Evolutionary conservation across 257 asterid genomes (phyloP).

Genomic region (Scutellaria baicalensis): DNA sequence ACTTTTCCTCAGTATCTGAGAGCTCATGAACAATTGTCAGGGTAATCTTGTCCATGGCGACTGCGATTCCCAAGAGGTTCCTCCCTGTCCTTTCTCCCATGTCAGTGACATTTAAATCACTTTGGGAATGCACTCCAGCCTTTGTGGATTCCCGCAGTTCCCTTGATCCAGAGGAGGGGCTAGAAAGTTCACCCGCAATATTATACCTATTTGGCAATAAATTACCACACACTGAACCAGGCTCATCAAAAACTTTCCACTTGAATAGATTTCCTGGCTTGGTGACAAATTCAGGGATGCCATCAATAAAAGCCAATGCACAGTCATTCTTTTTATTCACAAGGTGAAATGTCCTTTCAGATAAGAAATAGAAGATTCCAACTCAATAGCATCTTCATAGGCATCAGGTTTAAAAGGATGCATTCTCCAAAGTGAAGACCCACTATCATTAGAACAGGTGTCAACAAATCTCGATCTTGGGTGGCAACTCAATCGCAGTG

Average conservation of each 20-base stretch:
- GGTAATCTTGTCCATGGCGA: constrained; percentile 53
- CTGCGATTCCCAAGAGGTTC: constrained; percentile 38
- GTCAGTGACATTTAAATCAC: constrained; percentile 30
- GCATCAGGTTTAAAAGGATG: constrained; percentile 59
- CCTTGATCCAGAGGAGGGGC: constrained; percentile 7
- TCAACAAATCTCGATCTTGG: constrained; percentile 71
- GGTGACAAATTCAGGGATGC: constrained; percentile 73
- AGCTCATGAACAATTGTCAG: constrained; percentile 78
- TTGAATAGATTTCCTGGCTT: constrained; percentile 87
- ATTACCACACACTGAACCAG: constrained; percentile 29
- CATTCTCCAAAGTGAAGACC: constrained; percentile 73
- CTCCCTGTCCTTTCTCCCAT: constrained; percentile 22
- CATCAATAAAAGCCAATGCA: constrained; percentile 69
- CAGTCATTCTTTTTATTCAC: constrained; percentile 78
- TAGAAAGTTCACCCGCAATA: constrained; percentile 14
- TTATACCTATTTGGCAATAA: constrained; percentile 19
- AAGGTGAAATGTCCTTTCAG: constrained; percentile 63
- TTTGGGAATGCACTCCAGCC: constrained; percentile 24
- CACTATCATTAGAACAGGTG: constrained; percentile 53
- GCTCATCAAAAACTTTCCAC: constrained; percentile 65
- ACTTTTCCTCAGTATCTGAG: constrained; percentile 59
- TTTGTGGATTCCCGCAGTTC: constrained; percentile 3
- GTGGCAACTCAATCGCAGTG: constrained; percentile 55
- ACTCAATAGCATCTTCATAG: constrained; percentile 55
- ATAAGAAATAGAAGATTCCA: constrained; percentile 41